These are phyloP conservation scores for Tetrapisispora nanseiensis DNA, from an alignment of 805 yeast genomes.

Conservation along the genomic window DNA sequence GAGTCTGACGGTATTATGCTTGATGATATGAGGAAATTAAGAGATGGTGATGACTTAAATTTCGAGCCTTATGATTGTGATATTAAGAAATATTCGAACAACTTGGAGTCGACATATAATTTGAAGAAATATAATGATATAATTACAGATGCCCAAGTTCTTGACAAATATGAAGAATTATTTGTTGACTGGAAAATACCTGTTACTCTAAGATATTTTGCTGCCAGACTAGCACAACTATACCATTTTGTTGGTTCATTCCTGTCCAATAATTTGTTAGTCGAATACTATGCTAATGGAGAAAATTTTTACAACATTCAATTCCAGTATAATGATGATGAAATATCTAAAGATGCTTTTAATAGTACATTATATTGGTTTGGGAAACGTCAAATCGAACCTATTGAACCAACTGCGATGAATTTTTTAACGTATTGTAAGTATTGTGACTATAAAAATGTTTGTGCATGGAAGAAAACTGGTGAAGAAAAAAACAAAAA, in stretches of 20 bases:
- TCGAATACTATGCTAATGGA: slow-evolving; percentile 44
- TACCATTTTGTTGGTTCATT: slow-evolving; percentile 21
- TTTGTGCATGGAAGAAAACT: slow-evolving; percentile 34
- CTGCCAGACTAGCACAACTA: slow-evolving; percentile 44
- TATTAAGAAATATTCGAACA: not conserved
- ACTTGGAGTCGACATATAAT: slow-evolving; percentile 7
- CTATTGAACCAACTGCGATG: slow-evolving; percentile 28
- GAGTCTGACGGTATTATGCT: slow-evolving; percentile 31
- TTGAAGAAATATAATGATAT: slow-evolving; percentile 10
- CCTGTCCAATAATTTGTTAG: slow-evolving; percentile 31
- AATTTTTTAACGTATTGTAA: slow-evolving; percentile 38
- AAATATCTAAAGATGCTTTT: slow-evolving; percentile 25
- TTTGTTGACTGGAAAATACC: slow-evolving; percentile 41
- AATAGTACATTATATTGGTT: slow-evolving; percentile 45
- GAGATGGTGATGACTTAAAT: slow-evolving; percentile 38
- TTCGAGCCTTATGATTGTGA: slow-evolving; percentile 32
- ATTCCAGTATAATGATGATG: slow-evolving; percentile 31
- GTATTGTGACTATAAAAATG: slow-evolving; percentile 42
- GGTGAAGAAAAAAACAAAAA: slow-evolving; percentile 13
- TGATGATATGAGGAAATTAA: slow-evolving; percentile 37
- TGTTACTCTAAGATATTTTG: slow-evolving; percentile 46
- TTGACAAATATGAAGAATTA: slow-evolving; percentile 23
- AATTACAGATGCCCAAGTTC: slow-evolving; percentile 6
- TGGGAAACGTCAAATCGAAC: slow-evolving; percentile 43
- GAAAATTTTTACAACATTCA: slow-evolving; percentile 34